Percentiles rank a stretch among this genome's conserved stretches.
Evolutionary conservation across 2,329 filamentous ascomycete species (phyloP).

Genomic region (Epichloe coenophiala): DNA sequence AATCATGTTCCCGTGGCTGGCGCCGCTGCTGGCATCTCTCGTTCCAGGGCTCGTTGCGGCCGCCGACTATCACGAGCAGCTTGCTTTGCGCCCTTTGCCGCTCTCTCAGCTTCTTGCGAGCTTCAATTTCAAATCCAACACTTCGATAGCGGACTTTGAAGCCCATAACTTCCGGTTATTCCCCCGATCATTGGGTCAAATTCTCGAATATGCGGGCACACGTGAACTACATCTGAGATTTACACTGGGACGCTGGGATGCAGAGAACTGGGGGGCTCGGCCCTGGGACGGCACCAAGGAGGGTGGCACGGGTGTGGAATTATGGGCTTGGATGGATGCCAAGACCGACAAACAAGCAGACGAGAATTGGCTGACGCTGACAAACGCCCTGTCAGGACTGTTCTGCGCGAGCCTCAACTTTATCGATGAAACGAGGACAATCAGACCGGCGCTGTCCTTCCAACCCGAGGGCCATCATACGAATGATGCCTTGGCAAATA

Average conservation of each 20-base stretch:
- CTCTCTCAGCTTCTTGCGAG: constrained; percentile 75
- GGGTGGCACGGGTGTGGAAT: constrained; percentile 86
- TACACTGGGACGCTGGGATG: constrained; percentile 86
- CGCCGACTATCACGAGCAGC: constrained; percentile 65
- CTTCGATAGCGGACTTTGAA: constrained; percentile 63
- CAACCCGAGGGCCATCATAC: constrained; percentile 64
- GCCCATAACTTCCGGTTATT: constrained; percentile 87
- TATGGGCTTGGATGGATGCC: constrained; percentile 96
- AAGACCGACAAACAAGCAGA: constrained; percentile 67
- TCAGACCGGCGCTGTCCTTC: constrained; percentile 78
- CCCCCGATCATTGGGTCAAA: constrained; percentile 81
- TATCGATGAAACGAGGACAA: constrained; percentile 88
- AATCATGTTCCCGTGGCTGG: constrained; percentile 23
- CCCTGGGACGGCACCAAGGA: constrained; percentile 83
- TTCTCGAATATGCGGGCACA: constrained; percentile 81
- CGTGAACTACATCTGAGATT: constrained; percentile 87
- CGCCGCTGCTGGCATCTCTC: constrained; percentile 22
- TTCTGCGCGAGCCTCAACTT: constrained; percentile 98
- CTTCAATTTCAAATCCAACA: constrained; percentile 94
- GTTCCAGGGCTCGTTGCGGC: constrained; percentile 20
- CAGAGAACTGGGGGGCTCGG: constrained; percentile 85
- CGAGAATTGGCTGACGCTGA: constrained; percentile 76
- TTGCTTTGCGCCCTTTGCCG: constrained; percentile 57
- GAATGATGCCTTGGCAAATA: constrained; percentile 39
- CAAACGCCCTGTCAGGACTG: constrained; percentile 88